Evolutionary conservation across 2,329 filamentous ascomycete genomes (phyloP).

Genomic region (Corniculantispora saksenae): DNA sequence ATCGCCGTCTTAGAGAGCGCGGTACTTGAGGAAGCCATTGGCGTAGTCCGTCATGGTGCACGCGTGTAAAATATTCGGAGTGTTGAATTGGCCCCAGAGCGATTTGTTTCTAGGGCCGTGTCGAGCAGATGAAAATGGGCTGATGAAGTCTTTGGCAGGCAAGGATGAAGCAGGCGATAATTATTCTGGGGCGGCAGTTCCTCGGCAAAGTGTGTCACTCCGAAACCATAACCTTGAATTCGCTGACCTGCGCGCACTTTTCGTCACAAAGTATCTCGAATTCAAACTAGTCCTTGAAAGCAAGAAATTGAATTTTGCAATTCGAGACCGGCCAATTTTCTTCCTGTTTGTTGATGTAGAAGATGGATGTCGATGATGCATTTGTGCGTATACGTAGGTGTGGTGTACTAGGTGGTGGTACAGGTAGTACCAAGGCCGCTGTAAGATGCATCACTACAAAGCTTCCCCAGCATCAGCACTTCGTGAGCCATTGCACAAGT

Average conservation of each 20-base stretch:
- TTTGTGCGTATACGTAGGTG: too few relatives aligned
- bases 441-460: too few relatives aligned
- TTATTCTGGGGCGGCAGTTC: conserved; percentile 18
- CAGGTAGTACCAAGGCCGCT: too few relatives aligned
- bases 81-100: not conserved
- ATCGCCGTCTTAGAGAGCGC: conserved; percentile 58
- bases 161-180: conserved; percentile 4
- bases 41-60: conserved; percentile 25
- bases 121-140: conserved; percentile 9
- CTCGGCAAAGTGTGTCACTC: not conserved
- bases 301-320: too few relatives aligned
- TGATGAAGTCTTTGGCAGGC: not conserved
- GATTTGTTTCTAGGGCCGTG: not conserved
- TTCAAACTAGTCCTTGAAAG: not conserved
- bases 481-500: too few relatives aligned
- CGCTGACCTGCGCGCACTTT: too few relatives aligned
- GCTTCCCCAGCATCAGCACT: too few relatives aligned
- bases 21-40: conserved; percentile 49
- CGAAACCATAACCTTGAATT: not conserved
- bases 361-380: too few relatives aligned
- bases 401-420: too few relatives aligned
- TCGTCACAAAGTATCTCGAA: not conserved
- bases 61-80: not conserved
- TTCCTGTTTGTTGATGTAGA: too few relatives aligned
- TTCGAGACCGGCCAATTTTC: too few relatives aligned